phyloP scores from a whole-genome alignment of 441 rosid genomes.

The Populus trichocarpa region DNA sequence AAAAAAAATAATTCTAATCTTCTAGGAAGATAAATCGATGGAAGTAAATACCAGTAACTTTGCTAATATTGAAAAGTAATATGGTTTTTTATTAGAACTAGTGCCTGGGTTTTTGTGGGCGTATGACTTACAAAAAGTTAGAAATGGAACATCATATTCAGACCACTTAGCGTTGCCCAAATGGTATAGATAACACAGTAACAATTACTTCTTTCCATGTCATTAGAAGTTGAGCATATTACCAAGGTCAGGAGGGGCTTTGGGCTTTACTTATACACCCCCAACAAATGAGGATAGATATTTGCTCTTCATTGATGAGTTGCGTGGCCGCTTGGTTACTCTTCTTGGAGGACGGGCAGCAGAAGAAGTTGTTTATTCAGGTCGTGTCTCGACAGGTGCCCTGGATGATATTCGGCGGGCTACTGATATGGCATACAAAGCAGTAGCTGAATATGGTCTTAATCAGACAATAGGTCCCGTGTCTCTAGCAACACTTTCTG shows the following conservation, averaged over 20 bases:
- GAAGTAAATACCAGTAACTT: not conserved
- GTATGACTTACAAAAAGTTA: not conserved
- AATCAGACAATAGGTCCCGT: constrained; percentile 83
- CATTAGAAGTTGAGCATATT: constrained; percentile 90
- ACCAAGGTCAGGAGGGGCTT: constrained; percentile 97
- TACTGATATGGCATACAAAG: constrained; percentile 97
- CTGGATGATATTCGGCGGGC: constrained; percentile 96
- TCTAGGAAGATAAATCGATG: not conserved
- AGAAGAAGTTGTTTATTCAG: constrained; percentile 89
- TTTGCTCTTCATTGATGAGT: constrained; percentile 90
- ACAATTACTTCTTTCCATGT: constrained; percentile 6
- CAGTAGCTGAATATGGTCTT: constrained; percentile 98
- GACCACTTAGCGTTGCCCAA: not conserved
- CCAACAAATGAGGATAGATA: constrained; percentile 88
- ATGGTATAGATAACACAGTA: constrained; percentile 11
- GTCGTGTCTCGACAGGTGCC: constrained; percentile 96
- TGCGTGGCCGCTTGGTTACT: constrained; percentile 94
- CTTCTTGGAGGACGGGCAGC: constrained; percentile 99
- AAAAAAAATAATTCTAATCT: not conserved
- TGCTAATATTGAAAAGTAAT: not conserved
- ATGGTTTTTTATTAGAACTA: not conserved
- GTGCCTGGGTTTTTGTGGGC: not conserved
- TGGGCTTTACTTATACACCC: constrained; percentile 88
- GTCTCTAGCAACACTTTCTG: constrained; percentile 79
- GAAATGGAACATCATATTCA: not conserved